These are phyloP conservation scores for Botrytis fragariae DNA, from an alignment of 2,329 filamentous ascomycete genomes.

Conservation along the genomic window DNA sequence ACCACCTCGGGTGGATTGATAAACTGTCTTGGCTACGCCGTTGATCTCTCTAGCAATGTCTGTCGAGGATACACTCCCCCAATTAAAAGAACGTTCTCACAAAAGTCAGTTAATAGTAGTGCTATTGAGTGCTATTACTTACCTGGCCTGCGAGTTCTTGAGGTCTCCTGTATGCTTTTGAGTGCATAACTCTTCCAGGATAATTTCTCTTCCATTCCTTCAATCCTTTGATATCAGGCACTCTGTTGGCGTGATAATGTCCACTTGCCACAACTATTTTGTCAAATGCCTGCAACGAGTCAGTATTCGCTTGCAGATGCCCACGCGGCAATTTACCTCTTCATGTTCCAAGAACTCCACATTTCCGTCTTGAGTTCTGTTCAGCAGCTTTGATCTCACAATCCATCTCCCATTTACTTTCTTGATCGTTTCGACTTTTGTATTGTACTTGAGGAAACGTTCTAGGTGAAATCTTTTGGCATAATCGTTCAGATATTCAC, in stretches of 20 bases:
- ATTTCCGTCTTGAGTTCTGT: constrained; percentile 17
- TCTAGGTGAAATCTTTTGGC: constrained; percentile 27
- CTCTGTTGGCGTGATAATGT: constrained; percentile 62
- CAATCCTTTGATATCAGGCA: constrained; percentile 61
- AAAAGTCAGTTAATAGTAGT: not conserved
- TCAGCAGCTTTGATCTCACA: constrained; percentile 24
- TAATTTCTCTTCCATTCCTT: constrained; percentile 54
- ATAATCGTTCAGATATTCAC: constrained; percentile 30
- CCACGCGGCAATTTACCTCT: not conserved
- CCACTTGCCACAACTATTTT: constrained; percentile 65
- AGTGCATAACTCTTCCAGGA: constrained; percentile 58
- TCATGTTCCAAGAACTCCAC: not conserved
- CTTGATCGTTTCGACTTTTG: constrained; percentile 29
- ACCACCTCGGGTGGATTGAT: constrained; percentile 32
- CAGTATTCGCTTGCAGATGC: not conserved
- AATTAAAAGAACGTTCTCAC: constrained; percentile 51
- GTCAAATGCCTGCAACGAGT: constrained; percentile 49
- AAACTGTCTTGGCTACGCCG: constrained; percentile 31
- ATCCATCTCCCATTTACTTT: constrained; percentile 30
- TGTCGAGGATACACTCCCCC: constrained; percentile 53
- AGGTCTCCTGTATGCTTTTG: constrained; percentile 68
- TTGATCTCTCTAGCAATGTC: constrained; percentile 34
- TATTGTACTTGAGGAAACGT: constrained; percentile 28
- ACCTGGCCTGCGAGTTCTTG: constrained; percentile 53
- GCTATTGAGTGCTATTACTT: not conserved